Conservation (phyloP, 2,329 filamentous ascomycete species). For the Xylariales sp. region DNA sequence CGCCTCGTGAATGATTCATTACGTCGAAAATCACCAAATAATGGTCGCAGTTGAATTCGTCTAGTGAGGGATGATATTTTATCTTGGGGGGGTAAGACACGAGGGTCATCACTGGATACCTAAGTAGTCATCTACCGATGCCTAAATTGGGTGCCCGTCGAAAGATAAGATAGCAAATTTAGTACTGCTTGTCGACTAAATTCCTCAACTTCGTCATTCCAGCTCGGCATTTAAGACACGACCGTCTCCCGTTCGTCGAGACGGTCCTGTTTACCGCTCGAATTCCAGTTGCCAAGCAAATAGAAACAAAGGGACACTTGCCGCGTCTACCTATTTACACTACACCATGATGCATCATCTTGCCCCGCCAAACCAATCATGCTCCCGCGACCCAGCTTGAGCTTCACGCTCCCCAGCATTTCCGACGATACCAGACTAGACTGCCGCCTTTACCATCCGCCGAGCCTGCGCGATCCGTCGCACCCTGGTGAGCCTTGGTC, state of each 20-base stretch:
- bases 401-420: constrained; percentile 85
- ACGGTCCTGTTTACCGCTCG: not conserved
- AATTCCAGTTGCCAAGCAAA: not conserved
- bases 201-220: not conserved
- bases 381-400: constrained; percentile 68
- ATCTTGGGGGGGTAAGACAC: too few species aligned
- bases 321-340: constrained; percentile 8
- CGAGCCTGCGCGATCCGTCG: constrained; percentile 53
- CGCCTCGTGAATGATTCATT: too few species aligned
- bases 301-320: not conserved
- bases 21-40: not conserved
- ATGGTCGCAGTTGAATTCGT: not conserved
- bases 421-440: constrained; percentile 81
- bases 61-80: too few species aligned
- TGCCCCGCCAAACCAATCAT: constrained; percentile 48
- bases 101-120: too few species aligned
- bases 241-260: not conserved
- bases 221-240: not conserved
- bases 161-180: too few species aligned
- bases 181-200: too few species aligned
- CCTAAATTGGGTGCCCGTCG: too few species aligned
- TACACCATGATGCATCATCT: constrained; percentile 35
- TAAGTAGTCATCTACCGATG: too few species aligned
- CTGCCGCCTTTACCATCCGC: constrained; percentile 84
- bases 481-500: constrained; percentile 54